Conservation (phyloP, 2,329 filamentous ascomycete species). For the Esteya vermicola region DNA sequence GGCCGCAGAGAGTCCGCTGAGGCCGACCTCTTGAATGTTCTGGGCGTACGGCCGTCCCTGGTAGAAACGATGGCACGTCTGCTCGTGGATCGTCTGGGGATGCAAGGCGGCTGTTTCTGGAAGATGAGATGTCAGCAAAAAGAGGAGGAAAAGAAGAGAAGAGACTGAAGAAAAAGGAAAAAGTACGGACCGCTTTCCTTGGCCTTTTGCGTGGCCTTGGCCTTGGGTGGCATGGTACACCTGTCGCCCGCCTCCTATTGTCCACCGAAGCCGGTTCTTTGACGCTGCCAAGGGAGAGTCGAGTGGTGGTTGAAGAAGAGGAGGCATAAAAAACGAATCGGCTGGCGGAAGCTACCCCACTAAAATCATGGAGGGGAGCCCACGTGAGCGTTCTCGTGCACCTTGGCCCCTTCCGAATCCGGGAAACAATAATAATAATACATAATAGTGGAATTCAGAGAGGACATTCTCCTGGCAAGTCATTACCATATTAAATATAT, state of each 20-base stretch:
- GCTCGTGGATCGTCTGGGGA: slow-evolving; percentile 32
- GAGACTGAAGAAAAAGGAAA: background rate
- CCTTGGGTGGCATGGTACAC: slow-evolving; percentile 19
- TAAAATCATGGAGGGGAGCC: background rate
- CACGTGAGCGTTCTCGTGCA: too few species aligned
- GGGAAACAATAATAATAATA: too few species aligned
- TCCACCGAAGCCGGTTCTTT: background rate
- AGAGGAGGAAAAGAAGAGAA: background rate
- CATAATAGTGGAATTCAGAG: too few species aligned
- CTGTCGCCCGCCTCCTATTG: slow-evolving; percentile 1
- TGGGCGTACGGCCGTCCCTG: slow-evolving; percentile 34
- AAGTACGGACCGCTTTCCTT: slow-evolving; percentile 15
- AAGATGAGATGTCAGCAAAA: background rate
- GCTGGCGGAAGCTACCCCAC: background rate
- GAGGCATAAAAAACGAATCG: background rate
- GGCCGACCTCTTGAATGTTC: slow-evolving; percentile 27
- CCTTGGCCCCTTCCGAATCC: too few species aligned
- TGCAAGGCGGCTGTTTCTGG: slow-evolving; percentile 7
- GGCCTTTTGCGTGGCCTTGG: slow-evolving; percentile 14
- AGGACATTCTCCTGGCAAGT: too few species aligned
- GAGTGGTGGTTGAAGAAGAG: too few species aligned
- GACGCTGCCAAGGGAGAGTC: too few species aligned
- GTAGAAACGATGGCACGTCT: slow-evolving; percentile 31
- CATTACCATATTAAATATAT: too few species aligned
- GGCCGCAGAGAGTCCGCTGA: slow-evolving; percentile 28